Evolutionary conservation across 2,329 filamentous ascomycete species (phyloP).

Genomic region (Pseudogymnoascus sp.): DNA sequence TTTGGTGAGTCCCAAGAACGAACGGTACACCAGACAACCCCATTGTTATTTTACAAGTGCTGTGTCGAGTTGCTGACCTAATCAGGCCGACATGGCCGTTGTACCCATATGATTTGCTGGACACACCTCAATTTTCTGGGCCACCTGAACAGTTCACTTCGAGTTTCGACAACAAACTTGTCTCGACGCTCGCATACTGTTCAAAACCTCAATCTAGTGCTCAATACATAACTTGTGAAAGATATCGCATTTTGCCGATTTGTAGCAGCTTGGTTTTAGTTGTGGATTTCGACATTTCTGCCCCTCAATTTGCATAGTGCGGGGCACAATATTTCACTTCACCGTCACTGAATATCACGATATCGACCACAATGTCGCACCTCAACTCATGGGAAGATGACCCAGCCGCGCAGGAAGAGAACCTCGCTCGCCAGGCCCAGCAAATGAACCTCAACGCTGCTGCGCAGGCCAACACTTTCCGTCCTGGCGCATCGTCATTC

Average conservation of each 20-base stretch:
- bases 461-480: conserved; percentile 47
- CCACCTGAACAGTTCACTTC: conserved; percentile 1
- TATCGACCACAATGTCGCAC: conserved; percentile 59
- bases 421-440: conserved; percentile 69
- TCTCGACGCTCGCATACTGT: conserved; percentile 1
- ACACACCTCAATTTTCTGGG: conserved; percentile 4
- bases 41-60: conserved; percentile 1
- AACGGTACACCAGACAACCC: conserved; percentile 2
- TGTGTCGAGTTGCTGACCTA: conserved; percentile 5
- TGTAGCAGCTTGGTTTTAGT: neutral
- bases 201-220: neutral
- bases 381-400: conserved; percentile 95
- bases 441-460: conserved; percentile 64
- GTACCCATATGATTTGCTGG: conserved; percentile 5
- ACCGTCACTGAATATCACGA: conserved; percentile 12
- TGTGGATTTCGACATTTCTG: conserved; percentile 4
- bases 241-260: neutral
- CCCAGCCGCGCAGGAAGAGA: conserved; percentile 64
- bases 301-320: conserved; percentile 6
- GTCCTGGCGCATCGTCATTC: conserved; percentile 61
- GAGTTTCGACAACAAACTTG: neutral
- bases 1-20: neutral
- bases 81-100: neutral
- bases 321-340: conserved; percentile 9
- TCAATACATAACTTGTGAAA: neutral